Evolutionary conservation across 208 protist species (phyloP).

Genomic region (Porcisia deanei): DNA sequence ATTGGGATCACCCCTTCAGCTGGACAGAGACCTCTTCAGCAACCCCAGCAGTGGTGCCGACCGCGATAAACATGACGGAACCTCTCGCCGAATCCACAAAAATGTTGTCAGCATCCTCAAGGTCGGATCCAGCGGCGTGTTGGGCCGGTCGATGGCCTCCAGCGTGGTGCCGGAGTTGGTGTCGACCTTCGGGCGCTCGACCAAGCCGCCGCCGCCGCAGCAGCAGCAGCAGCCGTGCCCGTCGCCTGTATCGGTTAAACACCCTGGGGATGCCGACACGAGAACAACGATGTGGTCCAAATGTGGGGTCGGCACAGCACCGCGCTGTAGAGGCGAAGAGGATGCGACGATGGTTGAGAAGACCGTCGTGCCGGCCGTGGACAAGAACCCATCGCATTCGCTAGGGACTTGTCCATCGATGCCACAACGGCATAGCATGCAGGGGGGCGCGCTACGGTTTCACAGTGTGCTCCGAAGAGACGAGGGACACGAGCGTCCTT

Average conservation of each 20-base stretch:
- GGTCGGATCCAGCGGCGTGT: neutral
- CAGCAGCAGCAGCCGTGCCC: neutral
- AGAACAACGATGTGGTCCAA: neutral
- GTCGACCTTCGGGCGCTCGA: neutral
- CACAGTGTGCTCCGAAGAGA: conserved; percentile 3
- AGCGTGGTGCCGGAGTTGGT: neutral
- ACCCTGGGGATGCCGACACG: neutral
- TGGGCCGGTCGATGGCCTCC: neutral
- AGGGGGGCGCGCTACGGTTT: neutral
- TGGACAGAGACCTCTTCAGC: neutral
- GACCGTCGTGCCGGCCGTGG: neutral
- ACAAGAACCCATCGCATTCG: neutral
- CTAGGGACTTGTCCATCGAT: neutral
- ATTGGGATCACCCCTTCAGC: neutral
- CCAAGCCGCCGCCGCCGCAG: neutral
- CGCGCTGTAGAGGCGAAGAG: neutral
- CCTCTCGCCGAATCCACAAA: neutral
- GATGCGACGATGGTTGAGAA: neutral
- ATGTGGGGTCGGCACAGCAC: neutral
- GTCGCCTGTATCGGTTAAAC: neutral
- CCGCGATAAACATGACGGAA: neutral
- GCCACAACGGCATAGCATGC: neutral
- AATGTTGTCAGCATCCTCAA: neutral
- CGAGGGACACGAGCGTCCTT: neutral
- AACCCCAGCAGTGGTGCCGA: neutral